Evolutionary conservation across 805 yeast genomes (phyloP).

Genomic region (Yamadazyma nakazawae): DNA sequence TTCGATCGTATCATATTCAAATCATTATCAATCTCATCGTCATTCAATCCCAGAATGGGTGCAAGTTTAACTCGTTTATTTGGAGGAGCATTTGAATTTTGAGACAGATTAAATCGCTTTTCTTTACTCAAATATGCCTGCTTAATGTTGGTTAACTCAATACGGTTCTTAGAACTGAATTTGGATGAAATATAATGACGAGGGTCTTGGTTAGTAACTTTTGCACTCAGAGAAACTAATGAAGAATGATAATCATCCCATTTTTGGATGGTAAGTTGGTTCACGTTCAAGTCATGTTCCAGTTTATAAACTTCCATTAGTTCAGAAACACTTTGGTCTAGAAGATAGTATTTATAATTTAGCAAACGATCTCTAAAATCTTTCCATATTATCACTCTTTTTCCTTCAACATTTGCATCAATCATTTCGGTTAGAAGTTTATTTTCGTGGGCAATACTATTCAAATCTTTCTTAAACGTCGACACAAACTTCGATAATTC

Average conservation of each 20-base stretch:
- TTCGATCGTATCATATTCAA: slow-evolving; percentile 17
- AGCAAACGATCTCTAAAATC: slow-evolving; percentile 26
- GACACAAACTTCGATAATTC: slow-evolving; percentile 2
- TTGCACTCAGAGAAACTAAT: slow-evolving; percentile 1
- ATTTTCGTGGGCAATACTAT: slow-evolving; percentile 25
- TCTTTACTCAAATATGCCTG: slow-evolving; percentile 4
- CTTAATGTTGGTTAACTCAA: slow-evolving; percentile 32
- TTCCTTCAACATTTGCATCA: slow-evolving; percentile 18
- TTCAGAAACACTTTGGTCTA: slow-evolving; percentile 24
- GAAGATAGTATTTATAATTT: slow-evolving; percentile 22
- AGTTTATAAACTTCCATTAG: slow-evolving; percentile 25
- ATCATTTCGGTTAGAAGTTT: slow-evolving; percentile 27
- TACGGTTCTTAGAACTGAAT: slow-evolving; percentile 17
- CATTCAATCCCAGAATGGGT: slow-evolving; percentile 19
- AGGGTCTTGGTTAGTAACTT: slow-evolving; percentile 2
- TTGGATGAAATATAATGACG: slow-evolving; percentile 4
- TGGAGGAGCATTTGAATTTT: not conserved
- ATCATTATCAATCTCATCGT: slow-evolving; percentile 25
- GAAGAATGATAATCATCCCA: slow-evolving; percentile 15
- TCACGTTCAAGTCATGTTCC: not conserved
- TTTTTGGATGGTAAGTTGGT: not conserved
- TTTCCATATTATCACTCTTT: slow-evolving; percentile 33
- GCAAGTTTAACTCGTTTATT: slow-evolving; percentile 11
- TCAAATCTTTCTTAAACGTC: slow-evolving; percentile 21
- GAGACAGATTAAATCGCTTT: slow-evolving; percentile 1